Percentiles rank a stretch among this genome's conserved stretches.
Evolutionary conservation across 441 rosid species (phyloP).

Genomic region (Bocquillonia castaneifolia): DNA sequence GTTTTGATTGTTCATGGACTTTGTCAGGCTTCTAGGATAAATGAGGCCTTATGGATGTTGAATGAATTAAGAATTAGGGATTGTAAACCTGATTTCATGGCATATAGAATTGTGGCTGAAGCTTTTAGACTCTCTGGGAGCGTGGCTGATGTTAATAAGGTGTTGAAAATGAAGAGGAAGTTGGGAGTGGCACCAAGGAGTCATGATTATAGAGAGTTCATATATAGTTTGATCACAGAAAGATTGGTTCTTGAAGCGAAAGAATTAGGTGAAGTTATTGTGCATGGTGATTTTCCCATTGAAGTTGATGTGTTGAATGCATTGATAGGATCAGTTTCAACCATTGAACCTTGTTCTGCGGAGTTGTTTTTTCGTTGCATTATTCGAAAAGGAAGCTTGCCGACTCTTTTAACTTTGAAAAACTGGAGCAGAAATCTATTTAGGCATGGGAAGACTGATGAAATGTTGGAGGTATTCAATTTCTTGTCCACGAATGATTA

Average conservation of each 20-base stretch:
- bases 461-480: conserved; percentile 44
- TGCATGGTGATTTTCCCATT: conserved; percentile 63
- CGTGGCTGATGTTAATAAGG: conserved; percentile 48
- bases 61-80: conserved; percentile 62
- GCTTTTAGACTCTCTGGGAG: conserved; percentile 46
- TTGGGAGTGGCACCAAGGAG: conserved; percentile 86
- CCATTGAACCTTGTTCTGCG: conserved; percentile 53
- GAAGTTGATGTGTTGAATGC: conserved; percentile 64
- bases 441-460: conserved; percentile 49
- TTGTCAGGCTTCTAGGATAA: conserved; percentile 52
- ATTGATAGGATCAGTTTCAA: conserved; percentile 65
- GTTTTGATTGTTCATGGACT: conserved; percentile 66
- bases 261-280: conserved; percentile 59
- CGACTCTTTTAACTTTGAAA: conserved; percentile 50
- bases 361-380: conserved; percentile 43
- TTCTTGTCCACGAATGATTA: conserved; percentile 46
- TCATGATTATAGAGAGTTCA: conserved; percentile 57
- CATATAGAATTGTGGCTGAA: conserved; percentile 77
- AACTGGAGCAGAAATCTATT: conserved; percentile 66
- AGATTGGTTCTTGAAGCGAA: conserved; percentile 60
- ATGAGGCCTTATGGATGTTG: conserved; percentile 53
- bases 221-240: conserved; percentile 51
- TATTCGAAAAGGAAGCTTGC: conserved; percentile 51
- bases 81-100: conserved; percentile 85
- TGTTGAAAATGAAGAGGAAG: conserved; percentile 82